Percentiles rank a stretch among this genome's conserved stretches.
Conservation (phyloP, 257 asterid species). For the Scutellaria barbata region DNA sequence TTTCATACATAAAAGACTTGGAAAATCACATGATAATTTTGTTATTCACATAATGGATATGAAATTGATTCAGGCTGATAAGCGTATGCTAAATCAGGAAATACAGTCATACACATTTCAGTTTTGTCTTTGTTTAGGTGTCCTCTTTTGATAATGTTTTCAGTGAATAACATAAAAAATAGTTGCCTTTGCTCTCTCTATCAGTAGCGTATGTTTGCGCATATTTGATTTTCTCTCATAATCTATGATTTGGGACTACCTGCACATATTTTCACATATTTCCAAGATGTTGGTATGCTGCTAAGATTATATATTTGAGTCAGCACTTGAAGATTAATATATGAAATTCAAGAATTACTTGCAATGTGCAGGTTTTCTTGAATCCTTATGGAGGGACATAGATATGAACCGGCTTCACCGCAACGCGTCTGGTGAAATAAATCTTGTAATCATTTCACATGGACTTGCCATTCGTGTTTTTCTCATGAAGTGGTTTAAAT, state of each 20-base stretch:
- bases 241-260: background rate
- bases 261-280: background rate
- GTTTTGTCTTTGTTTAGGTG: too few relatives aligned
- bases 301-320: background rate
- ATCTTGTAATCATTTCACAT: slow-evolving; percentile 58
- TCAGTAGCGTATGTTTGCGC: background rate
- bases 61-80: too few relatives aligned
- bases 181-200: slow-evolving; percentile 5
- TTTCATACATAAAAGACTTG: too few relatives aligned
- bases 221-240: background rate
- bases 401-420: slow-evolving; percentile 62
- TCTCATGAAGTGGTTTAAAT: slow-evolving; percentile 70
- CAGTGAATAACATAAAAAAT: background rate
- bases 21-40: too few relatives aligned
- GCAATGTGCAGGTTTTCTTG: slow-evolving; percentile 60
- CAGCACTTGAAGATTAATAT: background rate
- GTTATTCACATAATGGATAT: too few relatives aligned
- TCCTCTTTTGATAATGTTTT: background rate
- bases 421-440: slow-evolving; percentile 47
- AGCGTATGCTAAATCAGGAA: too few relatives aligned
- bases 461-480: slow-evolving; percentile 71
- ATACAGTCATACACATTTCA: too few relatives aligned
- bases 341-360: slow-evolving; percentile 21
- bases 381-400: slow-evolving; percentile 74
- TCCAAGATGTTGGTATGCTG: background rate